phyloP scores from a whole-genome alignment of 305 asterid genomes.

The Fraxinus baroniana region DNA sequence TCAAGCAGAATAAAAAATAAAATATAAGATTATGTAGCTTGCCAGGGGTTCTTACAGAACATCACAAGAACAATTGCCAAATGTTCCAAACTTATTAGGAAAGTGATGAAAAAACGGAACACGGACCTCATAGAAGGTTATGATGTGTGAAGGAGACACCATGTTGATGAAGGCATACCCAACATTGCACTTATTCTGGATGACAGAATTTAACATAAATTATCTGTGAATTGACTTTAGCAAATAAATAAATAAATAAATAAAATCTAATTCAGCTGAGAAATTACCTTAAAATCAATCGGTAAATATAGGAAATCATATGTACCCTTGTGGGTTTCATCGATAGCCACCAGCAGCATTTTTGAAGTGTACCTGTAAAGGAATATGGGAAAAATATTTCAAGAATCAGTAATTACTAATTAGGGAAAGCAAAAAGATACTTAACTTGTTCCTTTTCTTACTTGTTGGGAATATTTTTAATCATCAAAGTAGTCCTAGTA shows the following conservation, averaged over 20 bases:
- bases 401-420: constrained; percentile 16
- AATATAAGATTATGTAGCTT: background rate
- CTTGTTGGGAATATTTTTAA: constrained; percentile 95
- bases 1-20: background rate
- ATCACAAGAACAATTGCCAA: background rate
- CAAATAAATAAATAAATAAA: constrained; percentile 11
- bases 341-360: constrained; percentile 88
- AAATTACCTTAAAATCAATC: constrained; percentile 87
- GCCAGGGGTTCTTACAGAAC: background rate
- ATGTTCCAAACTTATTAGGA: background rate
- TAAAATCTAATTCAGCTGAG: background rate
- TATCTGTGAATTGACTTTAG: background rate
- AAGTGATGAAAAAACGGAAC: constrained; percentile 11
- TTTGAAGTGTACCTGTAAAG: constrained; percentile 82
- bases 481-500: constrained; percentile 84
- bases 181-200: constrained; percentile 96
- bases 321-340: constrained; percentile 83
- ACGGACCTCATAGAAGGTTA: constrained; percentile 84
- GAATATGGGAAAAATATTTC: constrained; percentile 12
- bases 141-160: constrained; percentile 78
- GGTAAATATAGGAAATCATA: constrained; percentile 95
- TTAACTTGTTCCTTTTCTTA: constrained; percentile 31
- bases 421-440: constrained; percentile 1
- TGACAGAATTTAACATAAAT: constrained; percentile 13
- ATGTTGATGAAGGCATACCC: constrained; percentile 96